phyloP scores from a whole-genome alignment of 176 grass and related monocot genomes.

The Carex cristatella region DNA sequence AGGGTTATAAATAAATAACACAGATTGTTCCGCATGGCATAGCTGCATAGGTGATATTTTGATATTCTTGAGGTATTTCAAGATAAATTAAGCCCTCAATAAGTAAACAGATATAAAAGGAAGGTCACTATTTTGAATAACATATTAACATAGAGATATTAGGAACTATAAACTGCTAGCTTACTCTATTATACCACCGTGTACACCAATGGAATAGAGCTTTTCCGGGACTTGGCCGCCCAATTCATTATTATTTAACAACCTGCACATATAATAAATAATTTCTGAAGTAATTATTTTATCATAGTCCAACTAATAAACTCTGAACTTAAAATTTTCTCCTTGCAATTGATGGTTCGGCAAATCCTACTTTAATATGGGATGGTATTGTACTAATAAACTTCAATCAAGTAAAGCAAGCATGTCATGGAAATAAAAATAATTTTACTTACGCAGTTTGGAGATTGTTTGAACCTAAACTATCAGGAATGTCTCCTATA shows the following conservation, averaged over 20 bases:
- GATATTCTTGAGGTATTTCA: neutral
- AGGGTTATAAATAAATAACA: neutral
- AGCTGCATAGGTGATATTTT: neutral
- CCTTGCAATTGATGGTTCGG: neutral
- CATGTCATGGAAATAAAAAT: neutral
- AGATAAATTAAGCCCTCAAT: neutral
- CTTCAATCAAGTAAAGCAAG: neutral
- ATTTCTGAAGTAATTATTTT: neutral
- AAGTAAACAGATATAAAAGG: neutral
- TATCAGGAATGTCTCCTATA: conserved; percentile 70
- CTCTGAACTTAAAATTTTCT: neutral
- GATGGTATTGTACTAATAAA: neutral
- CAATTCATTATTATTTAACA: conserved; percentile 86
- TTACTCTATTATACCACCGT: conserved; percentile 99
- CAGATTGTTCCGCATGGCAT: neutral
- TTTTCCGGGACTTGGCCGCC: conserved; percentile 93
- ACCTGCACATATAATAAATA: conserved; percentile 34
- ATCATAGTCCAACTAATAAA: neutral
- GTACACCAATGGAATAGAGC: conserved; percentile 93
- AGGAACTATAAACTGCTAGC: neutral
- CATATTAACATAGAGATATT: neutral
- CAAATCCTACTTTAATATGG: neutral
- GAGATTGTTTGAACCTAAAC: conserved; percentile 77
- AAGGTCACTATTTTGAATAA: neutral
- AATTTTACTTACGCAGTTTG: conserved; percentile 58